Evolutionary conservation across 768 basidiomycete species (phyloP).

Genomic region (Lyophyllum decastes): DNA sequence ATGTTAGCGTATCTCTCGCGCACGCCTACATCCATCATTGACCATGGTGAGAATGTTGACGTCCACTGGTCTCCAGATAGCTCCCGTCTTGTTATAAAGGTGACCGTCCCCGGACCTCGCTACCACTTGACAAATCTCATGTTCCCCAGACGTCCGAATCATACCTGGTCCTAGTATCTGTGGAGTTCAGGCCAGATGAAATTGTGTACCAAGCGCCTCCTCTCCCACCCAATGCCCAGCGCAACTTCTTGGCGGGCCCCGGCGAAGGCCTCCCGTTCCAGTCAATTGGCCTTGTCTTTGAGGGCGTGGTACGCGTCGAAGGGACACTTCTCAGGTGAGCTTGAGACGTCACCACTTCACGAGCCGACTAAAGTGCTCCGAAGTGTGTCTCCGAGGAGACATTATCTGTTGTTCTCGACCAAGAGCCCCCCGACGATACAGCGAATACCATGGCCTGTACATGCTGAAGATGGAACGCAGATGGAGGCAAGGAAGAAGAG

Average conservation of each 20-base stretch:
- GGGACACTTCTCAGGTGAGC: slow-evolving; percentile 70
- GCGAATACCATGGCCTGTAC: slow-evolving; percentile 80
- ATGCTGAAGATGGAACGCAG: slow-evolving; percentile 35
- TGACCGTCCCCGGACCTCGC: slow-evolving; percentile 32
- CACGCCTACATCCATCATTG: slow-evolving; percentile 71
- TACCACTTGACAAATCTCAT: background rate
- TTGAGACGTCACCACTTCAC: background rate
- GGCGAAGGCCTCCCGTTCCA: slow-evolving; percentile 78
- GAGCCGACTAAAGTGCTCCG: background rate
- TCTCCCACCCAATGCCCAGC: slow-evolving; percentile 55
- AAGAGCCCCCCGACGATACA: slow-evolving; percentile 75
- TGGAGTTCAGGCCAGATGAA: slow-evolving; percentile 58
- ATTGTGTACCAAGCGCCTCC: slow-evolving; percentile 55
- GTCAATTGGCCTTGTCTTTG: slow-evolving; percentile 68
- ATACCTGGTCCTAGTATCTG: slow-evolving; percentile 72
- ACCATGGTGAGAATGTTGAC: slow-evolving; percentile 80
- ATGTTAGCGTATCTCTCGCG: slow-evolving; percentile 74
- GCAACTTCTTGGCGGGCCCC: slow-evolving; percentile 74
- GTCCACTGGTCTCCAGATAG: slow-evolving; percentile 87
- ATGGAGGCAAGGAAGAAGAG: slow-evolving; percentile 32
- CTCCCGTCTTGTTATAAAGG: slow-evolving; percentile 77
- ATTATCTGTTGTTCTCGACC: slow-evolving; percentile 75
- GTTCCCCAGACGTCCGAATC: slow-evolving; percentile 75
- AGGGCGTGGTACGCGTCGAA: slow-evolving; percentile 81
- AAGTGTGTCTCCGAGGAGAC: slow-evolving; percentile 76